A percentile compares a stretch with the other conserved stretches of the same genome.
Conservation (phyloP, 2,329 filamentous ascomycete genomes). For the Colletotrichum theobromicola region DNA sequence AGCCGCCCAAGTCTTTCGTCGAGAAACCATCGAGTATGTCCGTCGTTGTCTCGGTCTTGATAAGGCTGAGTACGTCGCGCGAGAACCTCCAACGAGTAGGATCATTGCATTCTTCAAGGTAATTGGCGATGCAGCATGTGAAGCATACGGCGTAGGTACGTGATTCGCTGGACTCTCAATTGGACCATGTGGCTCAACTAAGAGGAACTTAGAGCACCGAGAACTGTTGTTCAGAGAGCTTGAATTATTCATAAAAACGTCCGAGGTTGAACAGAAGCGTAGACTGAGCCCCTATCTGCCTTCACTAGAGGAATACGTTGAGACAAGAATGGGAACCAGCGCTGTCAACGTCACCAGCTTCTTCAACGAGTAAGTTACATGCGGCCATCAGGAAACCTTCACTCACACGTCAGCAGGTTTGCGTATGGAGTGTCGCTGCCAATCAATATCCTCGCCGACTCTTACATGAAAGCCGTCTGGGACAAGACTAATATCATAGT, state of each 20-base stretch:
- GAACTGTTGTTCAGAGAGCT: neutral
- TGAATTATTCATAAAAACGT: neutral
- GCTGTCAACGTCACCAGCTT: neutral
- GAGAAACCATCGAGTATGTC: neutral
- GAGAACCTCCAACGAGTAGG: neutral
- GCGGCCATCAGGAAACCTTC: neutral
- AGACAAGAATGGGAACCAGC: neutral
- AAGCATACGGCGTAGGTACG: neutral
- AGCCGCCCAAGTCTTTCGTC: neutral
- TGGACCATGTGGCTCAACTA: neutral
- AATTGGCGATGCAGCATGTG: neutral
- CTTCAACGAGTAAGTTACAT: neutral
- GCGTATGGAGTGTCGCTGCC: neutral
- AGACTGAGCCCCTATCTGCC: neutral
- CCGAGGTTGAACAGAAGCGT: neutral
- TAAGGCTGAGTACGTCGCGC: neutral
- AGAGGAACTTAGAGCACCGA: neutral
- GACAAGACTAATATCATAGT: neutral
- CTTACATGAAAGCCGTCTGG: neutral
- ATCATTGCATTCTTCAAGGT: neutral
- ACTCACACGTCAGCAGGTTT: neutral
- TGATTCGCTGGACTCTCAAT: neutral
- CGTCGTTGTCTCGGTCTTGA: neutral
- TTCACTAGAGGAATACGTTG: neutral
- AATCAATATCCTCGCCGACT: neutral